Evolutionary conservation across 176 grass and related monocot genomes (phyloP).

Genomic region (Zoysia japonica): DNA sequence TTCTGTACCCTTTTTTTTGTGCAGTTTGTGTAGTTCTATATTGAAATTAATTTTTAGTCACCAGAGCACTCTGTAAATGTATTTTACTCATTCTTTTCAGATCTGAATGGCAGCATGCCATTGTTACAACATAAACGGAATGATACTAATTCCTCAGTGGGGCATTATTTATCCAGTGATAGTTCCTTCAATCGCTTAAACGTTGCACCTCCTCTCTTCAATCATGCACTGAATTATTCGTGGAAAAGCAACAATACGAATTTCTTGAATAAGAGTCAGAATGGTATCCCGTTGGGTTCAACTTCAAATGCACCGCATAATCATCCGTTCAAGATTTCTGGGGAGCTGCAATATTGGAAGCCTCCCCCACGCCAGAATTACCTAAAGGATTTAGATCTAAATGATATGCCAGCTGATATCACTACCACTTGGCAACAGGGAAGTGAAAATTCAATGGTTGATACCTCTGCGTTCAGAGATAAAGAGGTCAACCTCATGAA

Average conservation of each 20-base stretch:
- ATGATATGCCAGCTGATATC: slow-evolving; percentile 14
- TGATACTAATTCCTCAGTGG: slow-evolving; percentile 13
- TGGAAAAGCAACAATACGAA: slow-evolving; percentile 25
- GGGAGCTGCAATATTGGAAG: slow-evolving; percentile 31
- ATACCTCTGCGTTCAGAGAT: slow-evolving; percentile 32
- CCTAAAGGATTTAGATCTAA: slow-evolving; percentile 29
- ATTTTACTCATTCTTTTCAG: slow-evolving; percentile 33
- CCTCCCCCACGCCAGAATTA: slow-evolving; percentile 7
- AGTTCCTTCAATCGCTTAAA: slow-evolving; percentile 22
- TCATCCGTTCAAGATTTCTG: slow-evolving; percentile 28
- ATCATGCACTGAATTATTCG: slow-evolving; percentile 21
- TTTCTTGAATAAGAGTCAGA: slow-evolving; percentile 30
- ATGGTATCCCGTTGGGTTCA: slow-evolving; percentile 40
- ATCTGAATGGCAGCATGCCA: slow-evolving; percentile 18
- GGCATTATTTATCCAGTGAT: slow-evolving; percentile 10
- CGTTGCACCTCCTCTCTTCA: slow-evolving; percentile 31
- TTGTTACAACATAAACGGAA: slow-evolving; percentile 36
- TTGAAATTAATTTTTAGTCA: slow-evolving; percentile 25
- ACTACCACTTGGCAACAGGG: slow-evolving; percentile 25
- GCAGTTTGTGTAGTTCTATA: slow-evolving; percentile 11
- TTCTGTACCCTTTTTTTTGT: neutral
- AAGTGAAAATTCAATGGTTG: slow-evolving; percentile 22
- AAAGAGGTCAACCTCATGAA: slow-evolving; percentile 37
- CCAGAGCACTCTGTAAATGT: slow-evolving; percentile 16
- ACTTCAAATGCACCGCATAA: slow-evolving; percentile 17